phyloP scores from a whole-genome alignment of 2,329 filamentous ascomycete genomes.

The Gaeumannomyces sp. region DNA sequence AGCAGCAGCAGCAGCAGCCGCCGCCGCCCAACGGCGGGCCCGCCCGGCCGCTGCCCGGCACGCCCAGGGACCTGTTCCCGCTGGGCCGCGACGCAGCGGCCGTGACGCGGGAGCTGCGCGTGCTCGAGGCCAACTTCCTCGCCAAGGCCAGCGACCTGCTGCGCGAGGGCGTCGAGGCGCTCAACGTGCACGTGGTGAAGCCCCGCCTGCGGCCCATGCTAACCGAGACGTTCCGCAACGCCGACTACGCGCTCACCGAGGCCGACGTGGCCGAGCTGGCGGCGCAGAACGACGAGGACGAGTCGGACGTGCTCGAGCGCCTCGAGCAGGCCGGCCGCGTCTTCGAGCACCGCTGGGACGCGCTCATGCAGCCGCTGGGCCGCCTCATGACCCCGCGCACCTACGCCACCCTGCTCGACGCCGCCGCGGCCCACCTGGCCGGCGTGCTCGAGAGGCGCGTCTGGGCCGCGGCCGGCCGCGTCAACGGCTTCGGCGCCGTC shows the following conservation, averaged over 20 bases:
- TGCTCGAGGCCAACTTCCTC: conserved; percentile 66
- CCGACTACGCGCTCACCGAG: conserved; percentile 71
- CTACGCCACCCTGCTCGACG: conserved; percentile 68
- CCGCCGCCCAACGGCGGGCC: background rate
- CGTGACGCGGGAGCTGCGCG: conserved; percentile 61
- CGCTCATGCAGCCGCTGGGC: conserved; percentile 75
- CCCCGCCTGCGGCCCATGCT: conserved; percentile 78
- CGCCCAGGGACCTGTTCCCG: conserved; percentile 65
- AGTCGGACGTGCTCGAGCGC: conserved; percentile 28
- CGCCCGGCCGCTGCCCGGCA: conserved; percentile 19
- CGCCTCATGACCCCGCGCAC: conserved; percentile 75
- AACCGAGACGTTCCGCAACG: conserved; percentile 82
- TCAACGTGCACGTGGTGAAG: conserved; percentile 84
- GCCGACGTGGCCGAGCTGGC: conserved; percentile 54
- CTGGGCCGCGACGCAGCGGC: conserved; percentile 69
- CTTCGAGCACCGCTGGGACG: conserved; percentile 82
- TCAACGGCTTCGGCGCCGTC: conserved; percentile 75
- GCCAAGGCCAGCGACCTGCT: conserved; percentile 76
- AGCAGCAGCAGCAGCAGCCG: conserved; percentile 19
- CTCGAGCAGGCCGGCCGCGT: conserved; percentile 68
- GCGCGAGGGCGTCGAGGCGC: conserved; percentile 74
- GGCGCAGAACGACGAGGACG: conserved; percentile 46
- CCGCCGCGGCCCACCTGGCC: conserved; percentile 68
- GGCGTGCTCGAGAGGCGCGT: conserved; percentile 81
- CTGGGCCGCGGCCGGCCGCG: conserved; percentile 70